Conservation (phyloP, 805 yeast species). For the Candida piceae region DNA sequence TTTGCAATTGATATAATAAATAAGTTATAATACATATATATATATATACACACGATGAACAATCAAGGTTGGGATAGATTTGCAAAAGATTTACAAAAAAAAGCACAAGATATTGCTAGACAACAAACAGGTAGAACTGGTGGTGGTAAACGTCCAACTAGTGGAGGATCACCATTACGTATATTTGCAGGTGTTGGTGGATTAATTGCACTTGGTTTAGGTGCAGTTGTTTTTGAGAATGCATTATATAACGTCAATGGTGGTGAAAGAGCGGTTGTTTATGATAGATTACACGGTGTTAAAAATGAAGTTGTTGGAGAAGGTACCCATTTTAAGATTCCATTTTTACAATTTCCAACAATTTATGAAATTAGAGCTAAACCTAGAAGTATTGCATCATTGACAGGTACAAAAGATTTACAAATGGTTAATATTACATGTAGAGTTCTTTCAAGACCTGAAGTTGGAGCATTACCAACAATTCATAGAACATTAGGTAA, state of each 20-base stretch:
- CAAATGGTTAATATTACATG: slow-evolving; percentile 99
- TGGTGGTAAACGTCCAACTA: slow-evolving; percentile 23
- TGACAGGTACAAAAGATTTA: slow-evolving; percentile 96
- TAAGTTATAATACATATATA: neutral
- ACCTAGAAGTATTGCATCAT: slow-evolving; percentile 91
- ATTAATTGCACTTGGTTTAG: slow-evolving; percentile 51
- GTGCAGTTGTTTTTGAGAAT: slow-evolving; percentile 46
- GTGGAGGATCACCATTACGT: slow-evolving; percentile 39
- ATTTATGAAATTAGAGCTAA: slow-evolving; percentile 94
- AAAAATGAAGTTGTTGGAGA: slow-evolving; percentile 78
- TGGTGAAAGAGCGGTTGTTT: slow-evolving; percentile 96
- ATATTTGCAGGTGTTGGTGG: slow-evolving; percentile 63
- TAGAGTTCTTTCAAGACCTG: slow-evolving; percentile 91
- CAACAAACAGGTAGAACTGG: slow-evolving; percentile 27
- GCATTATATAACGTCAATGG: slow-evolving; percentile 88
- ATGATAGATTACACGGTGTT: slow-evolving; percentile 83
- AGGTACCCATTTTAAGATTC: slow-evolving; percentile 92
- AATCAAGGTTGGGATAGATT: slow-evolving; percentile 47
- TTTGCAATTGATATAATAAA: no score
- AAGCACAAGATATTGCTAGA: slow-evolving; percentile 37
- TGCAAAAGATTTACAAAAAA: slow-evolving; percentile 45
- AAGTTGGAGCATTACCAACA: slow-evolving; percentile 67
- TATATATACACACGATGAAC: slow-evolving; percentile 19
- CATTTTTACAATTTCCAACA: slow-evolving; percentile 92
- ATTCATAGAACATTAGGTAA: slow-evolving; percentile 89